phyloP scores from a whole-genome alignment of 805 yeast species.

The Candida schatavii region DNA sequence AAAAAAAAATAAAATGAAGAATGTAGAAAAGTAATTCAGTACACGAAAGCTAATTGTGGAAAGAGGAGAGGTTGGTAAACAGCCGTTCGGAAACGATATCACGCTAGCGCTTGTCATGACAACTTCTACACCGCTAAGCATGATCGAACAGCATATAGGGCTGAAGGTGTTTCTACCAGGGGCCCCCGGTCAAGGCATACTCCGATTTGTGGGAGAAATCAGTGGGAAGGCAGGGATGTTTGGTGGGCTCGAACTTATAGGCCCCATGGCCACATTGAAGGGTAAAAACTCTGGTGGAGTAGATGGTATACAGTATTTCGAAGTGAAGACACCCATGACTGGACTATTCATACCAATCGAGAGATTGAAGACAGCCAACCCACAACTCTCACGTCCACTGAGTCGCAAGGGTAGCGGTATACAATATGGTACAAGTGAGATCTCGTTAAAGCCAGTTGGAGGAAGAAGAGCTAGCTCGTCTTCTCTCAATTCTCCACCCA shows the following conservation, averaged over 20 bases:
- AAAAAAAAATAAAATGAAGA: neutral
- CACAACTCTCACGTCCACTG: slow-evolving; percentile 17
- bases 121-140: neutral
- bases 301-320: slow-evolving; percentile 68
- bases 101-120: slow-evolving; percentile 1
- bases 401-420: slow-evolving; percentile 1
- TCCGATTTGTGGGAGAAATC: slow-evolving; percentile 71
- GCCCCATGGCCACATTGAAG: slow-evolving; percentile 48
- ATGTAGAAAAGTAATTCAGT: neutral
- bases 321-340: slow-evolving; percentile 57
- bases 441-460: neutral
- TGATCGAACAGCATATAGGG: slow-evolving; percentile 32
- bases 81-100: neutral
- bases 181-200: slow-evolving; percentile 60
- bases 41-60: neutral
- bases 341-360: slow-evolving; percentile 74
- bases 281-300: slow-evolving; percentile 90
- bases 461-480: neutral
- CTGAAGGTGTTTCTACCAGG: slow-evolving; percentile 55
- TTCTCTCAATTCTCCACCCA: slow-evolving; percentile 7
- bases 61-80: neutral
- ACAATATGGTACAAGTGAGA: neutral
- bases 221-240: slow-evolving; percentile 68
- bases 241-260: slow-evolving; percentile 86
- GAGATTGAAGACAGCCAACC: slow-evolving; percentile 36